phyloP scores from a whole-genome alignment of 2,329 filamentous ascomycete genomes.

The Leptographium lundbergii region DNA sequence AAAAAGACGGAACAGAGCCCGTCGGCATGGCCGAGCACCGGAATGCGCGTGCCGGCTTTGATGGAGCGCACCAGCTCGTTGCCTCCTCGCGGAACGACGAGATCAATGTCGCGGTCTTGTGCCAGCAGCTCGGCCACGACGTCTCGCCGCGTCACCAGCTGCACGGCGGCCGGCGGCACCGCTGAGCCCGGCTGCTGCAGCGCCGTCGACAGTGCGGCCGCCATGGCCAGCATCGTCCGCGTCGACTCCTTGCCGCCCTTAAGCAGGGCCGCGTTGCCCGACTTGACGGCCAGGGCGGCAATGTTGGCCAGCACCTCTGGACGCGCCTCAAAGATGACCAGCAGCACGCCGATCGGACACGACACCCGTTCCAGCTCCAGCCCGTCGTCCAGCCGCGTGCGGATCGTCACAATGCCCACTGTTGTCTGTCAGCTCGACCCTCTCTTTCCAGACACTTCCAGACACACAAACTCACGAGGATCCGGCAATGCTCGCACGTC shows the following conservation, averaged over 20 bases:
- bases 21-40: slow-evolving; percentile 91
- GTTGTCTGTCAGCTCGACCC: neutral
- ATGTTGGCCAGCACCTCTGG: slow-evolving; percentile 99
- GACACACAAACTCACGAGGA: slow-evolving; percentile 50
- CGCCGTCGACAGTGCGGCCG: slow-evolving; percentile 68
- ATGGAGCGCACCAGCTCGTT: slow-evolving; percentile 86
- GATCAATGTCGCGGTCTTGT: slow-evolving; percentile 78
- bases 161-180: slow-evolving; percentile 78
- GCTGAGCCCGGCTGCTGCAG: slow-evolving; percentile 50
- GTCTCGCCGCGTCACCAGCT: slow-evolving; percentile 88
- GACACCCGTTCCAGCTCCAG: slow-evolving; percentile 78
- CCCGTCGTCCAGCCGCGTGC: slow-evolving; percentile 76
- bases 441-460: too few species aligned
- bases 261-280: slow-evolving; percentile 89
- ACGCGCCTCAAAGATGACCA: slow-evolving; percentile 96
- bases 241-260: slow-evolving; percentile 96
- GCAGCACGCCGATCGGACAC: slow-evolving; percentile 90
- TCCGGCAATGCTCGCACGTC: slow-evolving; percentile 77
- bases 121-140: slow-evolving; percentile 78
- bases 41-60: slow-evolving; percentile 84
- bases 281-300: slow-evolving; percentile 89
- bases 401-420: slow-evolving; percentile 77
- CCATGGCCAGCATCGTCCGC: slow-evolving; percentile 88
- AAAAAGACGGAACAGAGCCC: slow-evolving; percentile 84
- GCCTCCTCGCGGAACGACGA: slow-evolving; percentile 84